Evolutionary conservation across 2,329 filamentous ascomycete species (phyloP).

Genomic region (Corynespora cassiicola): DNA sequence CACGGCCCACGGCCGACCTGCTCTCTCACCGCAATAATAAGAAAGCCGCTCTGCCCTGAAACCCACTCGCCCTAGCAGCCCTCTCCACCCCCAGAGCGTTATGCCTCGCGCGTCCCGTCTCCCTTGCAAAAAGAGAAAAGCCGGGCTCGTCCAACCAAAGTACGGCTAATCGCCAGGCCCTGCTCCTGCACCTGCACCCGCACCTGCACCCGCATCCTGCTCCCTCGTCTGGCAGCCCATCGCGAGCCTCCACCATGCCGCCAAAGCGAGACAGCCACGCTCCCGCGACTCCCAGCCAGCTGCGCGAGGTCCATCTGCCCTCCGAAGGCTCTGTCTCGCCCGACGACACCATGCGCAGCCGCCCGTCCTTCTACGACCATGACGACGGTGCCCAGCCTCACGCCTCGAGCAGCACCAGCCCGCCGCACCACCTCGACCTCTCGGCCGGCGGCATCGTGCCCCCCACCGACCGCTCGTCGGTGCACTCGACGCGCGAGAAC

Average conservation of each 20-base stretch:
- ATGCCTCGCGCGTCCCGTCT: slow-evolving; percentile 22
- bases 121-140: slow-evolving; percentile 13
- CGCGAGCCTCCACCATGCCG: slow-evolving; percentile 24
- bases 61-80: too few species aligned
- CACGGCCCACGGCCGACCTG: too few species aligned
- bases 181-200: slow-evolving; percentile 1
- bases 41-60: too few species aligned
- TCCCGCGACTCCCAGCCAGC: slow-evolving; percentile 44
- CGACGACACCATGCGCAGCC: slow-evolving; percentile 45
- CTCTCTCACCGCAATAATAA: too few species aligned
- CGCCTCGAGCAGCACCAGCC: slow-evolving; percentile 17
- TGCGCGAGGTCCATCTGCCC: slow-evolving; percentile 52
- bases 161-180: slow-evolving; percentile 17
- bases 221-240: too few species aligned
- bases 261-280: slow-evolving; percentile 37
- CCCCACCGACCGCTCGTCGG: slow-evolving; percentile 36
- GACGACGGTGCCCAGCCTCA: too few species aligned
- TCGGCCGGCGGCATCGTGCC: slow-evolving; percentile 41
- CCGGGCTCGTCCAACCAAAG: slow-evolving; percentile 13
- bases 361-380: slow-evolving; percentile 27
- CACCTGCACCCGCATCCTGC: slow-evolving; percentile 4
- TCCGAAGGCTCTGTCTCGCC: slow-evolving; percentile 50
- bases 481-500: slow-evolving; percentile 30
- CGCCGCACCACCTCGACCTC: slow-evolving; percentile 26
- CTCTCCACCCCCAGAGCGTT: too few species aligned